phyloP scores from a whole-genome alignment of 139 green algal species.

The Haematococcus lacustris region DNA sequence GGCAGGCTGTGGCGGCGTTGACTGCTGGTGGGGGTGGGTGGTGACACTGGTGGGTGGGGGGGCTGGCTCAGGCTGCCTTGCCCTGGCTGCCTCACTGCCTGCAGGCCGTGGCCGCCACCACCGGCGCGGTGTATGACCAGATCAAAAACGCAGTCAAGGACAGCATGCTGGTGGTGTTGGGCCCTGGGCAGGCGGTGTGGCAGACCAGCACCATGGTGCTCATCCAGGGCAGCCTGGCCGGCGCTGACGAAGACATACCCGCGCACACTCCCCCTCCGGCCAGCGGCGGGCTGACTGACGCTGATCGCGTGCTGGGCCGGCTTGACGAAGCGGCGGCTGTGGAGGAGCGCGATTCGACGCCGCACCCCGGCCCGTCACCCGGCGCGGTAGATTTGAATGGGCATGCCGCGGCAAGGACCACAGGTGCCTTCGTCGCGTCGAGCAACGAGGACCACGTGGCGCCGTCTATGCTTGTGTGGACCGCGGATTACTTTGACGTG shows the following conservation, averaged over 20 bases:
- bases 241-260: background rate
- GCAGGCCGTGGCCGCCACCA: slow-evolving; percentile 23
- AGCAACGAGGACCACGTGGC: slow-evolving; percentile 24
- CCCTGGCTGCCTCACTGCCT: background rate
- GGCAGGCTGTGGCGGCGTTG: background rate
- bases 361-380: background rate
- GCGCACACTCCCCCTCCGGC: background rate
- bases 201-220: slow-evolving; percentile 32
- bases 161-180: slow-evolving; percentile 19
- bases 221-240: slow-evolving; percentile 10
- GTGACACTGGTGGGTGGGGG: background rate
- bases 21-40: background rate
- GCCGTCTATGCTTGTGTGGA: slow-evolving; percentile 30
- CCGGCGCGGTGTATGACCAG: slow-evolving; percentile 13
- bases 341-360: background rate
- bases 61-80: background rate
- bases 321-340: background rate
- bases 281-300: background rate
- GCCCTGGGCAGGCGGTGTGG: slow-evolving; percentile 15
- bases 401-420: background rate
- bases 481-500: slow-evolving; percentile 25
- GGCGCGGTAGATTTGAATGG: background rate
- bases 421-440: slow-evolving; percentile 6
- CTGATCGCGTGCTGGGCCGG: background rate
- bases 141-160: slow-evolving; percentile 21